phyloP scores from a whole-genome alignment of 148 eudicot genomes.

The Chenopodium formosanum region DNA sequence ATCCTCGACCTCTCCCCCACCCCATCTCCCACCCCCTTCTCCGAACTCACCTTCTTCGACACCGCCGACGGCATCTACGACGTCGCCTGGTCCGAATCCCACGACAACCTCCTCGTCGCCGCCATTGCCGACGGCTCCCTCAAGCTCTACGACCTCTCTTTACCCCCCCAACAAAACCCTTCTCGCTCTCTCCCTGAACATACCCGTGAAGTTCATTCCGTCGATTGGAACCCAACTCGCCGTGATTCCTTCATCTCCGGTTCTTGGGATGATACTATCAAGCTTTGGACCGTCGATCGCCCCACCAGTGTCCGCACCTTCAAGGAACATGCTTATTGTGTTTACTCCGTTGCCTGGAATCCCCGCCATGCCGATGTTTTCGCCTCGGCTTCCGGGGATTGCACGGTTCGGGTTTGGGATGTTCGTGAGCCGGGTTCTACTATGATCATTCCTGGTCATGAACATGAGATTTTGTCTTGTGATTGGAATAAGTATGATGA shows the following conservation, averaged over 20 bases:
- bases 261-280: conserved; percentile 89
- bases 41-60: conserved; percentile 74
- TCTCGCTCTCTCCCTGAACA: conserved; percentile 79
- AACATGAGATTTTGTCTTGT: conserved; percentile 73
- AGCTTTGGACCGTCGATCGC: conserved; percentile 87
- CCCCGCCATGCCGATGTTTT: conserved; percentile 87
- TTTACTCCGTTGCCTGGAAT: conserved; percentile 78
- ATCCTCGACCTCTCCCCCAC: conserved; percentile 60
- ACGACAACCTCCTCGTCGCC: conserved; percentile 73
- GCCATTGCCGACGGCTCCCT: conserved; percentile 87
- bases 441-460: conserved; percentile 89
- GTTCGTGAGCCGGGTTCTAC: conserved; percentile 93
- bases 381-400: conserved; percentile 94
- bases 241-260: conserved; percentile 76
- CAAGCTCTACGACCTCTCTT: conserved; percentile 78
- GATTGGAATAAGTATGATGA: conserved; percentile 98
- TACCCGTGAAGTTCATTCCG: conserved; percentile 71
- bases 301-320: conserved; percentile 83
- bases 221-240: conserved; percentile 76
- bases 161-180: conserved; percentile 71
- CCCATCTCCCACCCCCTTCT: conserved; percentile 31
- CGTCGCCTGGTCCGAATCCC: conserved; percentile 91
- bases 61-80: conserved; percentile 97
- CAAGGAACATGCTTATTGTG: conserved; percentile 90
- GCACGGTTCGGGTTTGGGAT: conserved; percentile 87